Base-by-base conservation (phyloP, 106 monocot species). In the Dioscorea zingiberensis region DNA sequence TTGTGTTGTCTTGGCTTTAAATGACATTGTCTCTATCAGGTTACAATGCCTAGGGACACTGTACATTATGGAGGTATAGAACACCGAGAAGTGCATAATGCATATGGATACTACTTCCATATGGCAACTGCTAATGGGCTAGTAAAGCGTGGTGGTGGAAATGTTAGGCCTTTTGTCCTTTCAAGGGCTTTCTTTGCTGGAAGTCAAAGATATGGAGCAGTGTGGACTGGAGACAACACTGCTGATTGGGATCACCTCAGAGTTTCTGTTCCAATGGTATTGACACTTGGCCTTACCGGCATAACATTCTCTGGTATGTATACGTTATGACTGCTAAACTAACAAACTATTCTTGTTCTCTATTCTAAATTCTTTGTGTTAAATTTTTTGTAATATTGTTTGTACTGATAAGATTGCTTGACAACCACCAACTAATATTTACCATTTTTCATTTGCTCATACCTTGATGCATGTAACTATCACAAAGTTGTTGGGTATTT, bases 171-270 rank as follows among this genome's bases (percentile, higher is more conserved):
- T 12, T 99, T 99, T 80, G 98, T 99, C 46, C 64, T 99, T 64
- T 89, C 98, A 32, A 79, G 98, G 57, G 93, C 98, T 64, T 83
- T 99, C 72, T 99, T 99, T 87, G 98, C 98, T 73, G 93, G 98
- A 67, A 99, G 76, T 62, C 98, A 99, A 68, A 73, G 89, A 21
- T 81, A 89, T 78, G 98, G 89, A 25, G 98, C 98, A 58, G 58
- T 99, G 23, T 99, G 98, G 98, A 99, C 98, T 13, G 98, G 98
- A 55, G 98, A 99, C 74, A 99, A 99, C 64, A 26, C 82, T 70
- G 98, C 98, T 38, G 93, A 89, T 13, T 99, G 98, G 98, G 93
- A 93, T 62, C 98, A 99, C 68, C 82, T 99, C 21, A 99, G 63
- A 82, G 72, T 78, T 47, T 99, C 98, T 4, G 84, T 99, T 66